These are phyloP conservation scores for Elaeis guineensis DNA, from an alignment of 176 grass and related monocot species.

Conservation along the genomic window DNA sequence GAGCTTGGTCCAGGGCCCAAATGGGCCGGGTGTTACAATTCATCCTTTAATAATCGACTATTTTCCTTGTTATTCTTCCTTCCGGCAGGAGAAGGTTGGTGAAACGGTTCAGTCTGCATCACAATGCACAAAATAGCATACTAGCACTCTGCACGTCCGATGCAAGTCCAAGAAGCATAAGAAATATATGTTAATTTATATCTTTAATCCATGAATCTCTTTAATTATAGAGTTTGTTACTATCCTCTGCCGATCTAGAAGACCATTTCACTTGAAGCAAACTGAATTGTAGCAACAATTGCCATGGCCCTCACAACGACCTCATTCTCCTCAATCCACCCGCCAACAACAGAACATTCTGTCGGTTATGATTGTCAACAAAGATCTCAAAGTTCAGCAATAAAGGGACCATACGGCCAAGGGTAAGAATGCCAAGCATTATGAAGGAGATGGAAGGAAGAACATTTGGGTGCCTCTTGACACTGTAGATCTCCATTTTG, in stretches of 20 bases:
- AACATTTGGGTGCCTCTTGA: constrained; percentile 24
- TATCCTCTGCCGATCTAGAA: neutral
- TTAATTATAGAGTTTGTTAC: neutral
- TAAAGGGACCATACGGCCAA: constrained; percentile 40
- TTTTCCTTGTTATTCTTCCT: too few species aligned
- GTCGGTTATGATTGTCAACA: constrained; percentile 15
- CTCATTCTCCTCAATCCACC: constrained; percentile 32
- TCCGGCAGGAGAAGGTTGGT: too few species aligned
- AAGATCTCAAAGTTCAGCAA: constrained; percentile 43
- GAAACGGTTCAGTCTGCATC: too few species aligned
- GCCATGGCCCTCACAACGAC: constrained; percentile 32
- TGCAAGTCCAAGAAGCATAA: too few species aligned
- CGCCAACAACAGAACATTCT: neutral
- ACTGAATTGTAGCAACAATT: constrained; percentile 26
- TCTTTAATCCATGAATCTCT: too few species aligned
- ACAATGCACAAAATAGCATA: too few species aligned
- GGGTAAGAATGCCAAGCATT: constrained; percentile 39
- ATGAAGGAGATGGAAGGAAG: constrained; percentile 32
- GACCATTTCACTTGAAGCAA: constrained; percentile 22
- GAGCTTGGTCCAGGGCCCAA: too few species aligned
- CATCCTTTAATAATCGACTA: too few species aligned
- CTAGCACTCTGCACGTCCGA: too few species aligned
- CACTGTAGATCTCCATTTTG: constrained; percentile 26
- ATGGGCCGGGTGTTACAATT: too few species aligned
- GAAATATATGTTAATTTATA: too few species aligned